Percentiles rank a stretch among this genome's conserved stretches.
Evolutionary conservation across 352 stramenopile species (phyloP).

Genomic region (Pythium guiyangense): DNA sequence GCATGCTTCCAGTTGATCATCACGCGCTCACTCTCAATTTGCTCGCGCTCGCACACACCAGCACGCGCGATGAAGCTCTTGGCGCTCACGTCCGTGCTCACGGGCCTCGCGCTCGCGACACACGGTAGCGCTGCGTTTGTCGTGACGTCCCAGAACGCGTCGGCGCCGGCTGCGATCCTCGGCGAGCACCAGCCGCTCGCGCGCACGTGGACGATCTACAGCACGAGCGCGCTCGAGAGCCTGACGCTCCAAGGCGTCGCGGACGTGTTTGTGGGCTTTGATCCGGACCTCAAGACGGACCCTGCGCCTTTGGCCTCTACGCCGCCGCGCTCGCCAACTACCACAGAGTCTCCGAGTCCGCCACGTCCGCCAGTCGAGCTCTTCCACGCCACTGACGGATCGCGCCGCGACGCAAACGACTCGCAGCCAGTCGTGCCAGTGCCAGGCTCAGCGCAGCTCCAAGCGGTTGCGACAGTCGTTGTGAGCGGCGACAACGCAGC

Average conservation of each 20-base stretch:
- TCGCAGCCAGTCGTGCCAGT: not conserved
- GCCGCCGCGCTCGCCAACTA: too few relatives aligned
- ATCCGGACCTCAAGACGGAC: not conserved
- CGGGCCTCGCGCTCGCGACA: too few relatives aligned
- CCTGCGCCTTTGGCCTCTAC: too few relatives aligned
- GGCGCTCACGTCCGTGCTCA: too few relatives aligned
- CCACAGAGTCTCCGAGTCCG: too few relatives aligned
- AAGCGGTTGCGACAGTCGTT: constrained; percentile 37
- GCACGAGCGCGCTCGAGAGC: constrained; percentile 27
- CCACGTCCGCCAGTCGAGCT: too few relatives aligned
- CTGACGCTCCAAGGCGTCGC: constrained; percentile 44
- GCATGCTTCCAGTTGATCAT: too few relatives aligned
- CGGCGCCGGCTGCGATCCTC: not conserved
- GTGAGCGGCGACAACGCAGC: not conserved
- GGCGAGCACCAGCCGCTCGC: constrained; percentile 28
- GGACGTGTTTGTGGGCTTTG: constrained; percentile 44
- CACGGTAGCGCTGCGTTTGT: not conserved
- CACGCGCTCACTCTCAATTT: too few relatives aligned
- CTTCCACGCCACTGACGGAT: too few relatives aligned
- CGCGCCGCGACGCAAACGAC: constrained; percentile 12
- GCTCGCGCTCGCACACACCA: too few relatives aligned
- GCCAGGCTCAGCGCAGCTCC: not conserved
- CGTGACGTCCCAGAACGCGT: not conserved
- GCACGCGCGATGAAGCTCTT: too few relatives aligned
- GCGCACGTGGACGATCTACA: constrained; percentile 37